Evolutionary conservation across 2,329 filamentous ascomycete genomes (phyloP).

Genomic region (Myriosclerotinia scirpicola): DNA sequence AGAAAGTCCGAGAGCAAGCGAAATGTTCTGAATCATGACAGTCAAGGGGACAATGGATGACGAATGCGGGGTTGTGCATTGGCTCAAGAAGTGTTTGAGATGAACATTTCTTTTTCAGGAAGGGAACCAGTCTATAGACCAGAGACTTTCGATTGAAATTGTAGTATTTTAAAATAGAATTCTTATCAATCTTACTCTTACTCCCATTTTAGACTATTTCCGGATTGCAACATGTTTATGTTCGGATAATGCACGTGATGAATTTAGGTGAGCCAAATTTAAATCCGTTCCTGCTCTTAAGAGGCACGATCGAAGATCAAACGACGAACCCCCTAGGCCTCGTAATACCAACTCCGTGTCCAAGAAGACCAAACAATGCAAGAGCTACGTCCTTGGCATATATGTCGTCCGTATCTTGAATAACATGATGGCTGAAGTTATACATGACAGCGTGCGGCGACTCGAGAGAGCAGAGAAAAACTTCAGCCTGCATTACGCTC

Average conservation of each 20-base stretch:
- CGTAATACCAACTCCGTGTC: not conserved
- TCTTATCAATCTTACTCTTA: not conserved
- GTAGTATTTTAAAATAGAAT: not conserved
- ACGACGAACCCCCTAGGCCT: not conserved
- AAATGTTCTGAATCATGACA: not conserved
- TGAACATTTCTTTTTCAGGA: not conserved
- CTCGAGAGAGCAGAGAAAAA: not conserved
- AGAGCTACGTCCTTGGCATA: not conserved
- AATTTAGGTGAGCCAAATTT: no score
- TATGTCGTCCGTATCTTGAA: not conserved
- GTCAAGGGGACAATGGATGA: not conserved
- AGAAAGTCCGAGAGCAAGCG: slow-evolving; percentile 4
- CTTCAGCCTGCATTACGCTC: not conserved
- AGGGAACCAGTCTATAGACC: not conserved
- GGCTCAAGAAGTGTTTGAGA: not conserved
- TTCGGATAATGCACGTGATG: not conserved
- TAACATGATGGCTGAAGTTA: not conserved
- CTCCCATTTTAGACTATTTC: not conserved
- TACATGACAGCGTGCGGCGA: not conserved
- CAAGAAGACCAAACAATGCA: not conserved
- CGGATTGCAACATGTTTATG: not conserved
- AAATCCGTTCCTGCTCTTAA: no score
- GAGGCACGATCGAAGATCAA: not conserved
- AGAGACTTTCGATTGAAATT: not conserved
- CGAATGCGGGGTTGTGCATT: not conserved